Base-by-base conservation (phyloP, 305 asterid species). In the Andrographis paniculata region DNA sequence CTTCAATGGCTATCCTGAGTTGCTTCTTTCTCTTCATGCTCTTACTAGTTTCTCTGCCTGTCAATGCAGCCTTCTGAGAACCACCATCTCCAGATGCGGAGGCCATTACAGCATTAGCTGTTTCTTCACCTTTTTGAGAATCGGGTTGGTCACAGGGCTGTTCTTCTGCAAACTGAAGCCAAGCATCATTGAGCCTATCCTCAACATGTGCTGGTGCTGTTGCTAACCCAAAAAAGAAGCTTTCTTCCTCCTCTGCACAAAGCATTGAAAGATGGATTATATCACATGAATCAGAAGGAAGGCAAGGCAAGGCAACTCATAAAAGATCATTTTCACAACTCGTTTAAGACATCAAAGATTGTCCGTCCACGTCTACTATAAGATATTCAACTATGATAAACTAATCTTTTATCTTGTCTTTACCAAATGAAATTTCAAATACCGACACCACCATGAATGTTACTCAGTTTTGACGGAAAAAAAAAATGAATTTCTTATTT, bases 121-220 rank as follows among this genome's bases (percentile, higher is more conserved):
- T 72, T 54, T 69, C 69, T 12, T 67, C 37, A 20, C 66, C 71
- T 20, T 47, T 60, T 31, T 67, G 62, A 5, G 82, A 63, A 22
- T 77, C 88, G 1, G 81, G 71, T 16, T 74, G 80, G 58, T 75
- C 87, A 17, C 89, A 79, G 1, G 87, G 78, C 10, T 15, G 65
- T 60, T 75, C 74, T 58, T 81, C 87, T 1, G 97, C 97, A 73
- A 88, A 88, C 65, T 84, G 89, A 61, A 88, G 89, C 97, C 97
- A 84, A 17, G 97, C 94, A 72, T 88, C 97, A 59, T 88, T 60
- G 48, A 88, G 94, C 75, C 74, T 71, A 68, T 88, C 97, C 61
- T 88, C 97, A 12, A 84, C 93, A 42, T 88, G 97, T 3, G 97
- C 95, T 19, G 97, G 97, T 17, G 97, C 95, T 17, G 97, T 84